phyloP scores from a whole-genome alignment of 306 rosid genomes.

The Pyrus communis region DNA sequence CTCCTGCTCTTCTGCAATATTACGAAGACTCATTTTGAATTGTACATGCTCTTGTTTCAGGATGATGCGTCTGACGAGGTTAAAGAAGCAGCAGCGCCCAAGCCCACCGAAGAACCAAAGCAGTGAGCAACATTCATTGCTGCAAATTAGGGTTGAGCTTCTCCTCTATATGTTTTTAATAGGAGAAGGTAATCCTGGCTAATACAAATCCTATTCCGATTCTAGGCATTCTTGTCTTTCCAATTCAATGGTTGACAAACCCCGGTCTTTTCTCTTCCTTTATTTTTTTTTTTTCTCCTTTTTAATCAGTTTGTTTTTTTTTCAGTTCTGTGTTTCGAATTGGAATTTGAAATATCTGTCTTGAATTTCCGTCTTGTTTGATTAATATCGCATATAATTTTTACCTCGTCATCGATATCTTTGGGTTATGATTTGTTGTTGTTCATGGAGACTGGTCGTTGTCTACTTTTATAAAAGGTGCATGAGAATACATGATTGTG shows the following conservation, averaged over 20 bases:
- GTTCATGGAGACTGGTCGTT: background rate
- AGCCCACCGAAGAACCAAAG: conserved; percentile 48
- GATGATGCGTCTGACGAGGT: conserved; percentile 97
- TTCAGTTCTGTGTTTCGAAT: conserved; percentile 51
- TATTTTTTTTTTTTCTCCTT: background rate
- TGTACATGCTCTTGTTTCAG: conserved; percentile 26
- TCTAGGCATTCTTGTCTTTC: conserved; percentile 63
- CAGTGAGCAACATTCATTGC: conserved; percentile 38
- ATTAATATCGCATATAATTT: background rate
- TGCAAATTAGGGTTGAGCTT: conserved; percentile 45
- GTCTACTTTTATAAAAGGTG: background rate
- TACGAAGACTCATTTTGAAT: background rate
- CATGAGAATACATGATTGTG: background rate
- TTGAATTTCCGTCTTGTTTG: conserved; percentile 5
- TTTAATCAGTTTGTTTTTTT: conserved; percentile 46
- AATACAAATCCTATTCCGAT: conserved; percentile 35
- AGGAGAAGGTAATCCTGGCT: conserved; percentile 59
- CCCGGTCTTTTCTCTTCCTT: conserved; percentile 19
- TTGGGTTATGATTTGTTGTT: background rate
- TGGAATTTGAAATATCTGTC: conserved; percentile 32
- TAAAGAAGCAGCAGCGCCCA: conserved; percentile 62
- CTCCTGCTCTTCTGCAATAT: background rate
- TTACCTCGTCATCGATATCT: background rate
- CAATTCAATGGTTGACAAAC: conserved; percentile 45
- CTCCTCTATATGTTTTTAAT: conserved; percentile 69